These are phyloP conservation scores for Vickermania spadyakhi DNA, from an alignment of 208 protist species.

Conservation along the genomic window DNA sequence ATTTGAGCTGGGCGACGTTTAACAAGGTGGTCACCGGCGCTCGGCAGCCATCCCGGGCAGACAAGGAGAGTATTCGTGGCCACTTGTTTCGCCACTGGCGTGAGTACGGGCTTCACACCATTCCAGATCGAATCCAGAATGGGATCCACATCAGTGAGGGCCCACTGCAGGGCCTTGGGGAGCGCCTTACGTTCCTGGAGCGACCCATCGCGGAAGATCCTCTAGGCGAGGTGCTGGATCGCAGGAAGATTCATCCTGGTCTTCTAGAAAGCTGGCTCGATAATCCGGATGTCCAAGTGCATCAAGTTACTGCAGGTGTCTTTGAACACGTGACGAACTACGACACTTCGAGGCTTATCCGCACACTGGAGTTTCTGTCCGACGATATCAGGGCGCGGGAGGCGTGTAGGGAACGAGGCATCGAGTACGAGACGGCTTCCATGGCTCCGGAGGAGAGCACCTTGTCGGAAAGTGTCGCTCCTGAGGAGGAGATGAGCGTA, in stretches of 20 bases:
- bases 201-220: conserved; percentile 20
- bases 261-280: conserved; percentile 19
- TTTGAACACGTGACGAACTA: conserved; percentile 32
- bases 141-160: conserved; percentile 44
- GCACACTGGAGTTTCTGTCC: conserved; percentile 12
- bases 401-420: background rate
- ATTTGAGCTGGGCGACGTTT: conserved; percentile 30
- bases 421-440: conserved; percentile 4
- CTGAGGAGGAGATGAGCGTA: background rate
- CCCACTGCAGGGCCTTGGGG: conserved; percentile 47
- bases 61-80: conserved; percentile 28
- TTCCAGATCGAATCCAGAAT: conserved; percentile 46
- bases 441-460: background rate
- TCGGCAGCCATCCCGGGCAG: conserved; percentile 24
- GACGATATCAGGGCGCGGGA: conserved; percentile 10
- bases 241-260: conserved; percentile 13
- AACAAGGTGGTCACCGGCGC: conserved; percentile 25
- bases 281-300: conserved; percentile 21
- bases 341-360: conserved; percentile 17
- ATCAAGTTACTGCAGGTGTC: conserved; percentile 16
- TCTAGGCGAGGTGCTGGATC: conserved; percentile 23
- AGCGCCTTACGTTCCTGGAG: conserved; percentile 36
- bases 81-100: conserved; percentile 33
- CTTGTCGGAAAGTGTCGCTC: background rate
- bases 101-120: conserved; percentile 26